These are phyloP conservation scores for Aspergillus sp. DNA, from an alignment of 2,329 filamentous ascomycete species.

Conservation along the genomic window DNA sequence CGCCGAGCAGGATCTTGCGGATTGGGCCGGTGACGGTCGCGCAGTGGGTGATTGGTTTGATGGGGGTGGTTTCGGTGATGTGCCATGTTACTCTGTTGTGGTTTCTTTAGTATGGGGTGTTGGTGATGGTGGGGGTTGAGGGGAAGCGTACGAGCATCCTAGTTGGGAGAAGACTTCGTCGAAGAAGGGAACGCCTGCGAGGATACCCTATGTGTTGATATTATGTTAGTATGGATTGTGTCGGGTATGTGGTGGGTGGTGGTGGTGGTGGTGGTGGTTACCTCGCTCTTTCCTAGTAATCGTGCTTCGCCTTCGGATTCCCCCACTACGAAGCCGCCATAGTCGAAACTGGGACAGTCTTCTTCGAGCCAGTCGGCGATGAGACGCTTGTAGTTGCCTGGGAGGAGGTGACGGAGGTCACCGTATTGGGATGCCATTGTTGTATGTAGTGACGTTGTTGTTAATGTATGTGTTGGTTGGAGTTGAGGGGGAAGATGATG, in stretches of 20 bases:
- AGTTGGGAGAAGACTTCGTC: slow-evolving; percentile 88
- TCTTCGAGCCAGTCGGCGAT: slow-evolving; percentile 88
- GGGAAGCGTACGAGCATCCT: slow-evolving; percentile 66
- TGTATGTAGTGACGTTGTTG: slow-evolving; percentile 26
- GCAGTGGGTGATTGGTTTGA: slow-evolving; percentile 62
- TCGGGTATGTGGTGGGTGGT: too few species aligned
- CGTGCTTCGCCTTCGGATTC: slow-evolving; percentile 46
- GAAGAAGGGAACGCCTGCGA: slow-evolving; percentile 94
- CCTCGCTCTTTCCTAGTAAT: slow-evolving; percentile 60
- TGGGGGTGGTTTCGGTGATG: slow-evolving; percentile 69
- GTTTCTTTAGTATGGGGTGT: not conserved
- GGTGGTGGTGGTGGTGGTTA: slow-evolving; percentile 26
- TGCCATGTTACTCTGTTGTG: slow-evolving; percentile 75
- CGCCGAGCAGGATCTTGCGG: slow-evolving; percentile 81
- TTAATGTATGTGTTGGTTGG: not conserved
- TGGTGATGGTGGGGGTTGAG: not conserved
- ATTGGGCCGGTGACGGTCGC: slow-evolving; percentile 86
- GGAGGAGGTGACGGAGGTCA: slow-evolving; percentile 72
- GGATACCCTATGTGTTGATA: slow-evolving; percentile 61
- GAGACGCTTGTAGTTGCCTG: slow-evolving; percentile 77
- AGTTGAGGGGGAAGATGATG: not conserved
- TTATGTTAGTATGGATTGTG: not conserved
- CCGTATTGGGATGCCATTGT: slow-evolving; percentile 58
- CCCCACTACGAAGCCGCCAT: slow-evolving; percentile 94
- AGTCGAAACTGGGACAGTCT: slow-evolving; percentile 95